These are phyloP conservation scores for Chaetoceros muelleri DNA, from an alignment of 108 stramenopile species.

Conservation along the genomic window DNA sequence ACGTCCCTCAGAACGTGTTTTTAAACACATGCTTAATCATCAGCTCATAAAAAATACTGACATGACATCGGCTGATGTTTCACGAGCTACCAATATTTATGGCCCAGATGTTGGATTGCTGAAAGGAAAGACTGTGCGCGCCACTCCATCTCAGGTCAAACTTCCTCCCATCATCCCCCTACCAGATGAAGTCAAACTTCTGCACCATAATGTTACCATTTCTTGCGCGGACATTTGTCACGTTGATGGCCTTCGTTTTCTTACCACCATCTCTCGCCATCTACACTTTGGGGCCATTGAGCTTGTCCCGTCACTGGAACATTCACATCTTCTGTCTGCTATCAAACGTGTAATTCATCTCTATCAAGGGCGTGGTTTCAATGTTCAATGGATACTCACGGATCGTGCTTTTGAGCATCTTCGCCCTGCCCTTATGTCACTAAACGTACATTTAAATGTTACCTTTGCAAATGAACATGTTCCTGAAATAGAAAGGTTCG, in stretches of 20 bases:
- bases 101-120: no score
- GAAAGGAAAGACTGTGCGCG: no score
- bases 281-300: conserved; percentile 18
- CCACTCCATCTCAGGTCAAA: conserved; percentile 6
- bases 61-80: conserved; percentile 1
- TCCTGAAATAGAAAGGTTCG: conserved; percentile 14
- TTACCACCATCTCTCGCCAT: conserved; percentile 12
- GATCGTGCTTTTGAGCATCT: no score
- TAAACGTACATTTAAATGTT: conserved; percentile 7
- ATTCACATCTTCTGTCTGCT: not conserved
- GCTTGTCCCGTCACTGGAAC: conserved; percentile 4
- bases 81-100: conserved; percentile 6
- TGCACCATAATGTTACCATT: conserved; percentile 9
- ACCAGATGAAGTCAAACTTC: conserved; percentile 13
- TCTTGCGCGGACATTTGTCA: no score
- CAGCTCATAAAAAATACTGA: conserved; percentile 7
- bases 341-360: conserved; percentile 5
- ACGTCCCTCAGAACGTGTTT: not conserved
- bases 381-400: conserved; percentile 1
- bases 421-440: not conserved
- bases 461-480: conserved; percentile 17
- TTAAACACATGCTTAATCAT: no score
- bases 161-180: conserved; percentile 13
- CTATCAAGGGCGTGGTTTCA: conserved; percentile 5
- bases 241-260: conserved; percentile 26